Percentiles rank a stretch among this genome's conserved stretches.
These are phyloP conservation scores for Aureobasidium melanogenum DNA, from an alignment of 2,329 filamentous ascomycete genomes.

Conservation along the genomic window DNA sequence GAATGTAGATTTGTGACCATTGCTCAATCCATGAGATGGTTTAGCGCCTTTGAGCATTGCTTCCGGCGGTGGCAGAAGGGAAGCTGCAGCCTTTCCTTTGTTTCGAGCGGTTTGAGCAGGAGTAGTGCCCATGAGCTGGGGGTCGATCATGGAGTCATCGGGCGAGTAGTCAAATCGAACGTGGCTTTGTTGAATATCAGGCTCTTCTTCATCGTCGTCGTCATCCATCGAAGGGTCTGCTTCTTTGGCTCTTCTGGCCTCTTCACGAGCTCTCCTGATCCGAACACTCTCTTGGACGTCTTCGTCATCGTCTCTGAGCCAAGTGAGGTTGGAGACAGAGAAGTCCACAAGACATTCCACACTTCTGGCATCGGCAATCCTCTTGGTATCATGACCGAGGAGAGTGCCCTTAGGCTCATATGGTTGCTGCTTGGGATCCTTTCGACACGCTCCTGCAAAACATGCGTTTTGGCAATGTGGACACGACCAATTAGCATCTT, in stretches of 20 bases:
- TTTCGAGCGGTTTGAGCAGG: neutral
- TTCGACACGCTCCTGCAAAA: slow-evolving; percentile 73
- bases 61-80: slow-evolving; percentile 20
- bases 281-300: slow-evolving; percentile 33
- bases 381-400: slow-evolving; percentile 82
- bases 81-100: neutral
- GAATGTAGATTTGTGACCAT: neutral
- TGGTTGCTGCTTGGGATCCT: slow-evolving; percentile 57
- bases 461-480: slow-evolving; percentile 80
- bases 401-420: slow-evolving; percentile 83
- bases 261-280: slow-evolving; percentile 37
- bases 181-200: slow-evolving; percentile 28
- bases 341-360: slow-evolving; percentile 89
- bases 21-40: slow-evolving; percentile 1
- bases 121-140: slow-evolving; percentile 18
- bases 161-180: slow-evolving; percentile 36
- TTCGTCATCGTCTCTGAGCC: slow-evolving; percentile 53
- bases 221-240: slow-evolving; percentile 37
- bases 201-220: slow-evolving; percentile 35
- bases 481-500: slow-evolving; percentile 76
- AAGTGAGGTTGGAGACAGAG: slow-evolving; percentile 74
- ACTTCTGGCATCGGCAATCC: slow-evolving; percentile 82
- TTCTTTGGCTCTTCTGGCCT: slow-evolving; percentile 45
- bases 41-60: slow-evolving; percentile 22
- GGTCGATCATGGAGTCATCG: slow-evolving; percentile 23